Evolutionary conservation across 73 alveolate genomes (phyloP).

Genomic region (Effrenium voratum): DNA sequence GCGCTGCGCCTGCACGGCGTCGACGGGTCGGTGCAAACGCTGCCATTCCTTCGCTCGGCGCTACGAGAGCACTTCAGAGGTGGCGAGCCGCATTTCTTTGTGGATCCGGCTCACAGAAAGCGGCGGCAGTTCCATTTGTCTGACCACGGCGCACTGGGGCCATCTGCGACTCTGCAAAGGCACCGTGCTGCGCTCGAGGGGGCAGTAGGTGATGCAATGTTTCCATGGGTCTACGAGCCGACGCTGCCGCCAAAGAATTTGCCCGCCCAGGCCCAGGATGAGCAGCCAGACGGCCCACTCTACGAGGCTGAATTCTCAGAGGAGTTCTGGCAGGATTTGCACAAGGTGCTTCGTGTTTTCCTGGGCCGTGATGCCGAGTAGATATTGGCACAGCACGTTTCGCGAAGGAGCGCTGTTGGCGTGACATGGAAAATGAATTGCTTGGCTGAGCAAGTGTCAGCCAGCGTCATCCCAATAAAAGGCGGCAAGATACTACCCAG

Average conservation of each 20-base stretch:
- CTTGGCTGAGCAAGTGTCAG: too few relatives aligned
- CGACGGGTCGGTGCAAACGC: not conserved
- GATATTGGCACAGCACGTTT: too few relatives aligned
- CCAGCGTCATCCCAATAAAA: too few relatives aligned
- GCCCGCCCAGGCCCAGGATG: too few relatives aligned
- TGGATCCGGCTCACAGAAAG: not conserved
- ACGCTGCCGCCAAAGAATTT: not conserved
- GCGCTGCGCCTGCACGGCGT: not conserved
- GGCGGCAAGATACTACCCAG: too few relatives aligned
- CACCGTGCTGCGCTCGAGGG: not conserved
- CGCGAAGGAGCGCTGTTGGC: too few relatives aligned
- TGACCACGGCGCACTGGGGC: not conserved
- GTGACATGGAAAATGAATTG: too few relatives aligned
- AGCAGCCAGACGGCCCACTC: not conserved
- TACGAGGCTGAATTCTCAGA: not conserved
- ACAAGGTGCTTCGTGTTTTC: not conserved
- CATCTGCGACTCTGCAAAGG: not conserved
- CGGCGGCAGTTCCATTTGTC: not conserved
- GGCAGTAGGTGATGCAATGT: not conserved
- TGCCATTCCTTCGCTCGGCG: not conserved
- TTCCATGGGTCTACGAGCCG: not conserved
- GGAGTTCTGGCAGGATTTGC: not conserved
- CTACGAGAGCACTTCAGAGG: not conserved
- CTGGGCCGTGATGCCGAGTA: too few relatives aligned
- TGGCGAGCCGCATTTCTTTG: not conserved